Evolutionary conservation across 1,284 basidiomycete species (phyloP).

Genomic region (Phaffia rhodozyma): DNA sequence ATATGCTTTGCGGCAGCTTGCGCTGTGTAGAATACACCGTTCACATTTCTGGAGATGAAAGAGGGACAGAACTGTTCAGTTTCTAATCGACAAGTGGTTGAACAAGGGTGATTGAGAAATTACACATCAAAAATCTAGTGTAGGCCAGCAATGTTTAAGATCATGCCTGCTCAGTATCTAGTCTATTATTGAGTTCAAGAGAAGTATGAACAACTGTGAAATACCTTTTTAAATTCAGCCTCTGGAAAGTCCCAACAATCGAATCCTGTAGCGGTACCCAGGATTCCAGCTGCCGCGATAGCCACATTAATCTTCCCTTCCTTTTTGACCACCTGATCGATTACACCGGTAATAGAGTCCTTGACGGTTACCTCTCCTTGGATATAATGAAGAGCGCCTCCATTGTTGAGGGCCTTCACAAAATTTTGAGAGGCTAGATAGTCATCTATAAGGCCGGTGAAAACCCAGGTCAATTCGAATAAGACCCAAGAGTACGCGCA

Average conservation of each 20-base stretch:
- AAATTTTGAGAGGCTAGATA: conserved; percentile 25
- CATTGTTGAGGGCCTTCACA: conserved; percentile 22
- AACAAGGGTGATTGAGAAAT: background rate
- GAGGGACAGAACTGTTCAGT: background rate
- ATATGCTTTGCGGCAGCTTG: conserved; percentile 33
- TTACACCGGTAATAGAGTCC: conserved; percentile 28
- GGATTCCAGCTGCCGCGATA: conserved; percentile 34
- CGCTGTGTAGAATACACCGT: conserved; percentile 34
- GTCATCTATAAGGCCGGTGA: conserved; percentile 22
- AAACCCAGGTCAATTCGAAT: background rate
- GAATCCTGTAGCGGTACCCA: conserved; percentile 25
- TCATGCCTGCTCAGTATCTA: background rate
- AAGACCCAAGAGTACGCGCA: background rate
- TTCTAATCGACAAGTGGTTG: background rate
- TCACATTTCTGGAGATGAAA: conserved; percentile 21
- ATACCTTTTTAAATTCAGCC: conserved; percentile 18
- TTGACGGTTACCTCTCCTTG: conserved; percentile 28
- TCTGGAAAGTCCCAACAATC: conserved; percentile 13
- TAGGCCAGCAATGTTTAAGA: too few relatives aligned
- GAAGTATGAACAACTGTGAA: background rate
- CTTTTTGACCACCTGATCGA: conserved; percentile 29
- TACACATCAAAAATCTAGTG: background rate
- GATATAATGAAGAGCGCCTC: conserved; percentile 23
- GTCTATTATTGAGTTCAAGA: background rate
- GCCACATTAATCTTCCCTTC: conserved; percentile 32